Percentiles rank a stretch among this genome's conserved stretches.
These are phyloP conservation scores for Debaryomyces sp. DNA, from an alignment of 1,139 yeast species.

Conservation along the genomic window DNA sequence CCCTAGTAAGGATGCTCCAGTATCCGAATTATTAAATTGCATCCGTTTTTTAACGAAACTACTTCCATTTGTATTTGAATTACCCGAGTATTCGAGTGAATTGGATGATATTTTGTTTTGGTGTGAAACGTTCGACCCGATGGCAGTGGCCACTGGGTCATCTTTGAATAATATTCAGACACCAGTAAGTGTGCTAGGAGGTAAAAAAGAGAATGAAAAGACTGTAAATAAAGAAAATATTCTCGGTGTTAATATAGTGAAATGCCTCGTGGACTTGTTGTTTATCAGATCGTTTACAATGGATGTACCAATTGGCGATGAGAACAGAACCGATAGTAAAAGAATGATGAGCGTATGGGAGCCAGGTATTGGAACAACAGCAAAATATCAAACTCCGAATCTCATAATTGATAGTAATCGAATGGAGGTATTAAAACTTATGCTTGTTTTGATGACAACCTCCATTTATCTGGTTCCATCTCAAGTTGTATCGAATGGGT, in stretches of 20 bases:
- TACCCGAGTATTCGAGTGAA: conserved; percentile 29
- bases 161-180: neutral
- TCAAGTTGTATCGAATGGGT: conserved; percentile 52
- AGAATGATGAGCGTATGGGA: conserved; percentile 57
- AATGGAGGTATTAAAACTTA: conserved; percentile 62
- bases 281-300: conserved; percentile 67
- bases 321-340: conserved; percentile 2
- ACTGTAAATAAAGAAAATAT: conserved; percentile 21
- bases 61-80: conserved; percentile 70
- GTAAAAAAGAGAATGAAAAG: conserved; percentile 11
- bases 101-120: conserved; percentile 47
- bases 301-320: conserved; percentile 13
- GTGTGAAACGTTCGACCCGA: conserved; percentile 25
- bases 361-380: conserved; percentile 65
- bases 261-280: conserved; percentile 51
- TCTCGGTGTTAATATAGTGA: conserved; percentile 54
- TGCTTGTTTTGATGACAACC: conserved; percentile 65
- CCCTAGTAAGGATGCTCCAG: conserved; percentile 13
- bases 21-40: conserved; percentile 50
- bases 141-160: conserved; percentile 19
- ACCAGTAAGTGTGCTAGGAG: neutral
- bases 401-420: conserved; percentile 65
- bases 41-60: conserved; percentile 65
- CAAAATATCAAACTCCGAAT: conserved; percentile 46
- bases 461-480: conserved; percentile 56